Base-by-base conservation (phyloP, 495 filamentous ascomycete genomes). In the Lasiosphaeria ovina region DNA sequence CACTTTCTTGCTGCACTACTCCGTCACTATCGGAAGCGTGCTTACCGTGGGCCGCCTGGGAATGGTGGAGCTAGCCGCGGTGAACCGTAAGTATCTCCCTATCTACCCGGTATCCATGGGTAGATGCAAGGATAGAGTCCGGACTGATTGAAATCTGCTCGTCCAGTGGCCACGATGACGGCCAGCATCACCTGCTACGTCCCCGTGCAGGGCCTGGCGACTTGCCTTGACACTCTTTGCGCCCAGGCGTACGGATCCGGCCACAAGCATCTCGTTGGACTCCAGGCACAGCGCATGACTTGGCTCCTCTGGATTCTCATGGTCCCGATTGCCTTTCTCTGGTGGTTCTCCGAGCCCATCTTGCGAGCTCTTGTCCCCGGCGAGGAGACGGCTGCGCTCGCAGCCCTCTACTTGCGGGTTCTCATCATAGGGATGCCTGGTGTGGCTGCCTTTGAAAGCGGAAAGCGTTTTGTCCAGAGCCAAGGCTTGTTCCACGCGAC, bases 401-500 rank as follows among this genome's bases (percentile, higher is more conserved):
- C 88, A 0, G 88, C 87, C 1, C 73, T 81, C 5, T 90, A 90
- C 70, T 76, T 91, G 4, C 81, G 85, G 31, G 75, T 91, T 55
- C 68, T 89, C 7, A 79, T 87, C 42, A 44, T 80, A 1, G 89
- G 88, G 14, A 85, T 86, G 44, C 88, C 88, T 10, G 89, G 85
- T 0, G 88, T 87, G 66, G 85, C 85, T 0, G 76, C 75, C 3
- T 89, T 91, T 68, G 88, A 91, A 66, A 79, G 77, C 54, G 85
- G 83, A n/a, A 91, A 91, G 68, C 78, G 88, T 35, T 91, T 86
- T 63, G 74, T 89, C n/a, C 87, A 90, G 70, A 85, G 88, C 1
- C 89, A 91, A 61, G 88, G 89, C 4, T 63, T 87, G 5, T 91
- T 91, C 64, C 72, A 77, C 34, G 87, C 87, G 8, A 89, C 83